phyloP scores from a whole-genome alignment of 345 rosid species.

The Aquilaria malaccensis region DNA sequence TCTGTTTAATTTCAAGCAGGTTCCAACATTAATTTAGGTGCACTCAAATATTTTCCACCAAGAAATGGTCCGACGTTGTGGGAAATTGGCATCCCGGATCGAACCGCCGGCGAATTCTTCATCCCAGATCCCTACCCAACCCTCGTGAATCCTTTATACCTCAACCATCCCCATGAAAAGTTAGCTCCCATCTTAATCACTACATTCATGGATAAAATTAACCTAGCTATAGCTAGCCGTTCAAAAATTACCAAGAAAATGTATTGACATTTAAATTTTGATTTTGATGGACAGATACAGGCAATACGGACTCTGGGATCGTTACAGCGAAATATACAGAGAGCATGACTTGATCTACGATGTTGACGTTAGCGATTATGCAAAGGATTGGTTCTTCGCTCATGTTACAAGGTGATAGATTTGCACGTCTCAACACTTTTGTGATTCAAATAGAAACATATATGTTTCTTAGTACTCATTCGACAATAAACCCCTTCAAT shows the following conservation, averaged over 20 bases:
- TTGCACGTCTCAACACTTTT: background rate
- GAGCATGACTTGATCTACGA: conserved; percentile 40
- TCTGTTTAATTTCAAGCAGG: conserved; percentile 28
- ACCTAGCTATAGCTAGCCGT: too few relatives aligned
- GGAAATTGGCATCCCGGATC: conserved; percentile 86
- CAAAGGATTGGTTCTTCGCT: conserved; percentile 74
- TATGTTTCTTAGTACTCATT: background rate
- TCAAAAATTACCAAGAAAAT: too few relatives aligned
- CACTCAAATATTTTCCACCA: conserved; percentile 48
- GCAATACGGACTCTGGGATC: conserved; percentile 76
- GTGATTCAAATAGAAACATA: background rate
- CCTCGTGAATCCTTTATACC: conserved; percentile 36
- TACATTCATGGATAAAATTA: too few relatives aligned
- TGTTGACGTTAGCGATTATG: conserved; percentile 35
- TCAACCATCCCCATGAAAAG: conserved; percentile 22
- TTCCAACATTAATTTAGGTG: conserved; percentile 29
- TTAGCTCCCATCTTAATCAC: conserved; percentile 4
- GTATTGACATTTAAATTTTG: background rate
- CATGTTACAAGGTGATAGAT: conserved; percentile 55
- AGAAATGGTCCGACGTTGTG: conserved; percentile 74
- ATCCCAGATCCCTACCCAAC: conserved; percentile 58
- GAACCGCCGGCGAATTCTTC: conserved; percentile 64
- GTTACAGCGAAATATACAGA: conserved; percentile 52
- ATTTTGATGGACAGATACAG: conserved; percentile 37
- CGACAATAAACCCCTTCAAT: background rate